A percentile compares a stretch with the other conserved stretches of the same genome.
Conservation (phyloP, 1,139 yeast species). For the Saccharomyces pastorianus region DNA sequence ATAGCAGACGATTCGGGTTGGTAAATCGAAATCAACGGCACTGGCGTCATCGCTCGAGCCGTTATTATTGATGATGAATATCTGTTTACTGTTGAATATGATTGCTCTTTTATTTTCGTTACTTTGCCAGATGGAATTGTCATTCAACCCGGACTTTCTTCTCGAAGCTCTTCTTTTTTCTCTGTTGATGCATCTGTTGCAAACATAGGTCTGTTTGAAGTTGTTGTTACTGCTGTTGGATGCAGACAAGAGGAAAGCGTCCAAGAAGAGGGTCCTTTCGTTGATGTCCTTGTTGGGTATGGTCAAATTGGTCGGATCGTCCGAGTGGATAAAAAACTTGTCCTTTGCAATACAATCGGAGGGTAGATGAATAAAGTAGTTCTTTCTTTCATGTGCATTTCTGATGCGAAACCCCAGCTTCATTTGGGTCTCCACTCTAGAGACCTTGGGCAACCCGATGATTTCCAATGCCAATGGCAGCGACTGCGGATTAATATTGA, state of each 20-base stretch:
- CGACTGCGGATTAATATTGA: slow-evolving; percentile 29
- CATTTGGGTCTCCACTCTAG: slow-evolving; percentile 93
- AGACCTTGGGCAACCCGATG: slow-evolving; percentile 60
- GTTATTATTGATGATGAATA: slow-evolving; percentile 66
- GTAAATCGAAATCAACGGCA: slow-evolving; percentile 45
- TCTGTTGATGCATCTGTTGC: slow-evolving; percentile 80
- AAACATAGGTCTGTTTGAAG: slow-evolving; percentile 57
- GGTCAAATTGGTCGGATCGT: slow-evolving; percentile 41
- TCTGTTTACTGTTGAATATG: slow-evolving; percentile 84
- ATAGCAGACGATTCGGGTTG: slow-evolving; percentile 86
- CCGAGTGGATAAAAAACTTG: slow-evolving; percentile 31
- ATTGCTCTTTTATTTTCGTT: slow-evolving; percentile 70
- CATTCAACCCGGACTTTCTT: slow-evolving; percentile 62
- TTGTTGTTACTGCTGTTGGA: slow-evolving; percentile 16
- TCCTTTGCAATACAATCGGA: slow-evolving; percentile 82
- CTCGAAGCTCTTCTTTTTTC: slow-evolving; percentile 91
- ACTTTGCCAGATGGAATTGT: slow-evolving; percentile 72
- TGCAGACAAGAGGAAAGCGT: slow-evolving; percentile 55
- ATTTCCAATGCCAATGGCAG: slow-evolving; percentile 56
- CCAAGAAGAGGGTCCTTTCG: slow-evolving; percentile 48
- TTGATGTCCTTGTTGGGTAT: slow-evolving; percentile 35
- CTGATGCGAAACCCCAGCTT: slow-evolving; percentile 49
- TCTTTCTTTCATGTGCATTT: slow-evolving; percentile 47
- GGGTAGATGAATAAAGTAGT: slow-evolving; percentile 55
- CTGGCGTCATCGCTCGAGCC: slow-evolving; percentile 29